Base-by-base conservation (phyloP, 345 rosid species). In the Eucalyptus erythrocorys region DNA sequence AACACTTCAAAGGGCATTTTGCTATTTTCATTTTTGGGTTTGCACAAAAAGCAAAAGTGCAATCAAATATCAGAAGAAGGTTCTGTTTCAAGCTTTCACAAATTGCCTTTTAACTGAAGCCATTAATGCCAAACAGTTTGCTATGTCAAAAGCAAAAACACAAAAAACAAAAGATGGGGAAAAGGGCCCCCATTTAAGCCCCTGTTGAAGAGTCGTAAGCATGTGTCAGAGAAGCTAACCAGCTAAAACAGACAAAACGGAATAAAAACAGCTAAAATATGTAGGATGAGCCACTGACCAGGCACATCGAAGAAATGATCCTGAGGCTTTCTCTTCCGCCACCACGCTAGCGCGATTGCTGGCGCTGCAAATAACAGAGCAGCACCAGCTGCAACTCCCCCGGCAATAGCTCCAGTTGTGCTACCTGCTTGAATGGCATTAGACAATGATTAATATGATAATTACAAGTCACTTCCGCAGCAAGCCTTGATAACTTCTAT, bases 321-420 rank as follows among this genome's bases (percentile, higher is more conserved):
- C 87, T 96, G 94, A 59, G 98, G 99, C 91, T 88, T 96, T 89
- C 94, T 95, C 88, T 94, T 91, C 89, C 95, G 90, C 97, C 96
- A 95, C 90, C 87, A 94, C 61, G 96, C 97, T 90, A 98, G 95
- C 68, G 95, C 96, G 85, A 98, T 93, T 91, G 98, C 99, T 43
- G 99, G 99, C 68, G 93, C 97, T 79, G 99, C 99, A 92, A 98
- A 97, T 88, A 98, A 92, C 92, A 98, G 92, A 84, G 98, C 98
- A 91, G 99, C 98, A 86, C 98, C 99, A 66, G 99, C 99, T 90
- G 98, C 99, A 88, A 98, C 99, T 87, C 99, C 99, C 50, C 99
- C 99, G 43, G 98, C 99, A 90, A 97, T 98, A 88, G 96, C 94
- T 90, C 98, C 98, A 89, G 96, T 97, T 53, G 91, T 93, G 84